These are phyloP conservation scores for Nicotiana sylvestris DNA, from an alignment of 257 asterid genomes.

Conservation along the genomic window DNA sequence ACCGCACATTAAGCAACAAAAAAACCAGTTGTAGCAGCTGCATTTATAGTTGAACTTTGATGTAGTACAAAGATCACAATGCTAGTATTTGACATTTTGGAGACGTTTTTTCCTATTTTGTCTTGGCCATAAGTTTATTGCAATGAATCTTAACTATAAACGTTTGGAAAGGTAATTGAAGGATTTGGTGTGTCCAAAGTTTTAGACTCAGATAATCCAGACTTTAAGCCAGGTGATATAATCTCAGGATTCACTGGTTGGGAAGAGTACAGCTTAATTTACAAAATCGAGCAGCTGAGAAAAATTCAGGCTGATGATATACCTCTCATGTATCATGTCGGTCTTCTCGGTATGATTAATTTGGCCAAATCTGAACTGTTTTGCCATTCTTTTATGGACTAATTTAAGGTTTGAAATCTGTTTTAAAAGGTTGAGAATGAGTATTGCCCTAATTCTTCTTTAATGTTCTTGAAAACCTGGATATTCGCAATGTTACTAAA, in stretches of 20 bases:
- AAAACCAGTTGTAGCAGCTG: neutral
- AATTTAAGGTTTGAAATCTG: too few species aligned
- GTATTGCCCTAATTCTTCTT: too few species aligned
- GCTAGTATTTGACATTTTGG: neutral
- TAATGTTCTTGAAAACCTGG: too few species aligned
- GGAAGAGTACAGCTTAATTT: conserved; percentile 84
- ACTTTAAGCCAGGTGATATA: conserved; percentile 66
- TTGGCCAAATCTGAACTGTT: too few species aligned
- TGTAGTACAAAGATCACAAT: neutral
- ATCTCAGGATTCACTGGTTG: conserved; percentile 80
- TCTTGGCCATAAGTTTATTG: neutral
- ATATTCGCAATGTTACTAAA: too few species aligned
- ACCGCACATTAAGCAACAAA: neutral
- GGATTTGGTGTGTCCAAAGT: conserved; percentile 86
- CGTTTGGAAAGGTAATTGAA: conserved; percentile 48
- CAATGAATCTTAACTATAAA: neutral
- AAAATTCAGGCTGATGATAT: conserved; percentile 48
- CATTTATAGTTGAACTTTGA: neutral
- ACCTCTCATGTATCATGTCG: conserved; percentile 67
- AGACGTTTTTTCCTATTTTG: neutral
- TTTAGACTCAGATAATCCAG: conserved; percentile 62
- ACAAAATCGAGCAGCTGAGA: conserved; percentile 49
- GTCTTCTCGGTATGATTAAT: conserved; percentile 61
- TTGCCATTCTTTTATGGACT: too few species aligned
- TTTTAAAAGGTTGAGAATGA: too few species aligned